phyloP scores from a whole-genome alignment of 139 green algal genomes.

The Picochlorum sp. region DNA sequence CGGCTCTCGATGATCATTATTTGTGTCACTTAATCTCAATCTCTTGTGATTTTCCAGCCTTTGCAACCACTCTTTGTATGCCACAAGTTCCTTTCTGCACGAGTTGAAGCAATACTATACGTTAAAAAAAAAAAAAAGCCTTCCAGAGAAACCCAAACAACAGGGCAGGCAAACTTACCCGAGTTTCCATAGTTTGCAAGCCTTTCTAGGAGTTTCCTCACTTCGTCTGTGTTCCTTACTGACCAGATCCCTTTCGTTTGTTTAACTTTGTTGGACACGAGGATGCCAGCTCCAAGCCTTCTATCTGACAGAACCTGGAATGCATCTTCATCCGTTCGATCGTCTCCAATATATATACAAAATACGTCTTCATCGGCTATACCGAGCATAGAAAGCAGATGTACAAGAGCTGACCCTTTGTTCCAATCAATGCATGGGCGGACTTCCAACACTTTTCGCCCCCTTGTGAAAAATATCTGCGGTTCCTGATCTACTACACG shows the following conservation, averaged over 20 bases:
- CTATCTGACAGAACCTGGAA: conserved; percentile 55
- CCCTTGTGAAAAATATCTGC: conserved; percentile 59
- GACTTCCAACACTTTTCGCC: conserved; percentile 92
- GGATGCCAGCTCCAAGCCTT: conserved; percentile 51
- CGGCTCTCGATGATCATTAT: too few species aligned
- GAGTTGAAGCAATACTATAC: too few species aligned
- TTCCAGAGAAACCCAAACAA: neutral
- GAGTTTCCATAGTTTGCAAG: conserved; percentile 48
- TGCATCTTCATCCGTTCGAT: conserved; percentile 96
- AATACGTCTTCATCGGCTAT: conserved; percentile 59
- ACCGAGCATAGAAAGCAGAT: conserved; percentile 76
- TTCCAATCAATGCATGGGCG: conserved; percentile 88
- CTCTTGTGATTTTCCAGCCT: conserved; percentile 16
- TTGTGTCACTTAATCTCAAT: too few species aligned
- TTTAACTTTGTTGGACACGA: conserved; percentile 76
- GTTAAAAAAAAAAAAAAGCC: neutral
- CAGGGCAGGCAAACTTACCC: conserved; percentile 33
- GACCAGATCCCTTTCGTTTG: conserved; percentile 62
- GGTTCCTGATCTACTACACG: conserved; percentile 27
- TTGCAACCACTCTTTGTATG: conserved; percentile 15
- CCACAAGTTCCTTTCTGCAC: conserved; percentile 8
- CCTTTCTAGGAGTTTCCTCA: conserved; percentile 51
- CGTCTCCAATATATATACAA: conserved; percentile 93
- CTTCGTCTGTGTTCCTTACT: conserved; percentile 61
- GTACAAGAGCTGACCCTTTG: conserved; percentile 86